These are phyloP conservation scores for Quercus parvula DNA, from an alignment of 306 rosid species.

Conservation along the genomic window DNA sequence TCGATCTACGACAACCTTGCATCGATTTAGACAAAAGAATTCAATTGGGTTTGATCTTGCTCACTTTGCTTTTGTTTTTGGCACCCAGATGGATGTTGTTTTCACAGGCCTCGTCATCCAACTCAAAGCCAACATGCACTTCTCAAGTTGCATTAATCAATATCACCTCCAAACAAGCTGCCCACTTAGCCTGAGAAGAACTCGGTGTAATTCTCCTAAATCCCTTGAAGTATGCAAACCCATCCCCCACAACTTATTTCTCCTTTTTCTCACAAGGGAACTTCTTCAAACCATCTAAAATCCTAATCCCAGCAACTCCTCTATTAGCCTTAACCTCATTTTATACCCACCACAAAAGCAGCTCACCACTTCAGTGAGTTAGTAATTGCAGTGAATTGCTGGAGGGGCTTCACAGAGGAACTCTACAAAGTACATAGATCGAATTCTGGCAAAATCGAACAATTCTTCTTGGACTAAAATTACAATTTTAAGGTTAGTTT, in stretches of 20 bases:
- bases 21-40: neutral
- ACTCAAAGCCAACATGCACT: constrained; percentile 39
- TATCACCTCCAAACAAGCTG: constrained; percentile 52
- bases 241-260: constrained; percentile 29
- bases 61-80: constrained; percentile 7
- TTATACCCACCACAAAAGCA: constrained; percentile 29
- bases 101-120: constrained; percentile 69
- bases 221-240: constrained; percentile 34
- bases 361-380: constrained; percentile 46
- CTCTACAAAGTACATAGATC: constrained; percentile 57
- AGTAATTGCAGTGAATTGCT: constrained; percentile 50
- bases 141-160: constrained; percentile 49
- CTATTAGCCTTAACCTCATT: constrained; percentile 39
- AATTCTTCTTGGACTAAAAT: constrained; percentile 65
- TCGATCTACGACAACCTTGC: no score
- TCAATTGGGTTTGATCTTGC: constrained; percentile 5
- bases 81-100: constrained; percentile 56
- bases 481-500: constrained; percentile 52
- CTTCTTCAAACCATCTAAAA: constrained; percentile 49
- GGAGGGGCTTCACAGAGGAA: constrained; percentile 64
- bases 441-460: constrained; percentile 37
- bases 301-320: constrained; percentile 51
- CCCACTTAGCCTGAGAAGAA: constrained; percentile 65
- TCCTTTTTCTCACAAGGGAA: constrained; percentile 45
- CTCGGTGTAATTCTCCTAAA: constrained; percentile 45